phyloP scores from a whole-genome alignment of 305 asterid species.

The Ruellia speciosa region DNA sequence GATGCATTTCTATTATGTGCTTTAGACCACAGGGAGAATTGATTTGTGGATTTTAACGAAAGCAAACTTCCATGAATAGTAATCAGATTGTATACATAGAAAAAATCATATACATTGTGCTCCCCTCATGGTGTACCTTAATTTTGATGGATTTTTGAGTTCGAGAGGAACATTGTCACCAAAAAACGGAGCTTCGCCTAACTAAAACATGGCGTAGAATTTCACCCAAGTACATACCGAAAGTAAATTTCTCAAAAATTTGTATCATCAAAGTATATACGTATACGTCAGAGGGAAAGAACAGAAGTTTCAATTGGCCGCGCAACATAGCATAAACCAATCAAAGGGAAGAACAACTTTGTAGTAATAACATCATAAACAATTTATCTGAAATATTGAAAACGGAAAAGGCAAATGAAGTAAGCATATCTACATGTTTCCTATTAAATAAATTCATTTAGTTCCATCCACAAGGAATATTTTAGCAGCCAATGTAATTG shows the following conservation, averaged over 20 bases:
- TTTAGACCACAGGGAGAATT: no score
- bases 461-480: no score
- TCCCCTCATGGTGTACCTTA: constrained; percentile 34
- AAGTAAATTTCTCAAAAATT: constrained; percentile 71
- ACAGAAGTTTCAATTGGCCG: no score
- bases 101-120: not conserved
- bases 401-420: not conserved
- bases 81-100: no score
- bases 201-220: constrained; percentile 58
- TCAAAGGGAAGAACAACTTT: no score
- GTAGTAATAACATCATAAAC: no score
- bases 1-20: no score
- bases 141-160: constrained; percentile 38
- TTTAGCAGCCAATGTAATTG: no score
- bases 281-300: not conserved
- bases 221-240: constrained; percentile 94
- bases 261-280: constrained; percentile 13
- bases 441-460: no score
- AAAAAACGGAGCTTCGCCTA: constrained; percentile 57
- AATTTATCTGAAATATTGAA: no score
- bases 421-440: not conserved
- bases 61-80: no score
- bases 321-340: no score
- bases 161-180: constrained; percentile 68
- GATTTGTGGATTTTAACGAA: not conserved